Percentiles rank a stretch among this genome's conserved stretches.
Evolutionary conservation across 1,139 yeast genomes (phyloP).

Genomic region (Neolecta irregularis): DNA sequence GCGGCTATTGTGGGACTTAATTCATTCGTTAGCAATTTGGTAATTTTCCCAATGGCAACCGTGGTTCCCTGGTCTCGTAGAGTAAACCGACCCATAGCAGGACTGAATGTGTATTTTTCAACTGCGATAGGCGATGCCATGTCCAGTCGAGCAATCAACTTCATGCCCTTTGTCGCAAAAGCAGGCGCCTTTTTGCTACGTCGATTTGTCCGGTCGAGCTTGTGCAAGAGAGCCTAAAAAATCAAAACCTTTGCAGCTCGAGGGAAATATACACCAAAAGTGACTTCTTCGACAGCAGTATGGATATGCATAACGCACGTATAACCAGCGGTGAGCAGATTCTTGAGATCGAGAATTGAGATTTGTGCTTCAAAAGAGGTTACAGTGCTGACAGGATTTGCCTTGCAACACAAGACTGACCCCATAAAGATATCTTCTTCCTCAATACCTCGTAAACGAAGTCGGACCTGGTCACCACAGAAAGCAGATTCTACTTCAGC

Average conservation of each 20-base stretch:
- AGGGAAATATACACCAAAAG: slow-evolving; percentile 33
- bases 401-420: slow-evolving; percentile 71
- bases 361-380: slow-evolving; percentile 88
- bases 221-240: slow-evolving; percentile 49
- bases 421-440: slow-evolving; percentile 92
- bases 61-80: slow-evolving; percentile 97
- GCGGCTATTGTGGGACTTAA: no score
- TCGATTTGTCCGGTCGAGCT: slow-evolving; percentile 89
- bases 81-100: slow-evolving; percentile 94
- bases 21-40: slow-evolving; percentile 24
- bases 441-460: slow-evolving; percentile 86
- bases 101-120: slow-evolving; percentile 81
- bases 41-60: slow-evolving; percentile 92
- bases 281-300: slow-evolving; percentile 94
- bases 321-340: slow-evolving; percentile 86
- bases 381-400: slow-evolving; percentile 81
- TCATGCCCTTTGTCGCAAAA: slow-evolving; percentile 98
- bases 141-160: slow-evolving; percentile 83
- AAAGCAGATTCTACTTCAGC: slow-evolving; percentile 79
- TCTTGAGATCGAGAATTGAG: slow-evolving; percentile 89
- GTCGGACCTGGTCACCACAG: slow-evolving; percentile 94
- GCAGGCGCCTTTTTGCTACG: slow-evolving; percentile 95
- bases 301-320: slow-evolving; percentile 98
- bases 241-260: no score
- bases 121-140: slow-evolving; percentile 54